Percentiles rank a stretch among this genome's conserved stretches.
These are phyloP conservation scores for Lodderomyces margitis DNA, from an alignment of 1,139 yeast genomes.

Conservation along the genomic window DNA sequence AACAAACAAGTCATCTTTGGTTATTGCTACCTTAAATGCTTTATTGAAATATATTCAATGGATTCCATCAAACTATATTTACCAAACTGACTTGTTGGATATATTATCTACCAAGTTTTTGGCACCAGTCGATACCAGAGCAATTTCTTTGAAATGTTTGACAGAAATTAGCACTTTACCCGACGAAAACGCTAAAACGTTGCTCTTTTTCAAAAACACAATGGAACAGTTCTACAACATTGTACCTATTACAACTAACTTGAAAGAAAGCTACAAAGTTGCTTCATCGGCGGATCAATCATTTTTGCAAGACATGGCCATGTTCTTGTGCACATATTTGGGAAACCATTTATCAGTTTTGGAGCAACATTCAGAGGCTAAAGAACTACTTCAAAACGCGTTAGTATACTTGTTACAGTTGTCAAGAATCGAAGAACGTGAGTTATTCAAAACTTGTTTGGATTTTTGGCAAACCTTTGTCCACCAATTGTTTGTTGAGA, in stretches of 20 bases:
- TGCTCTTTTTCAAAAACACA: conserved; percentile 67
- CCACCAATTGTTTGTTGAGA: conserved; percentile 76
- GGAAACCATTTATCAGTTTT: conserved; percentile 72
- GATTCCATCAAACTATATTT: conserved; percentile 89
- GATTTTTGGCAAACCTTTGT: conserved; percentile 94
- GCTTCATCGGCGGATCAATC: conserved; percentile 89
- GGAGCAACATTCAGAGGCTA: conserved; percentile 59
- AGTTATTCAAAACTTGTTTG: conserved; percentile 87
- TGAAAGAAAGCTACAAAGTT: conserved; percentile 66
- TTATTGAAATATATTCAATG: conserved; percentile 85
- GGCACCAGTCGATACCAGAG: conserved; percentile 76
- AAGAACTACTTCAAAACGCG: conserved; percentile 64
- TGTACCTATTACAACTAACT: conserved; percentile 73
- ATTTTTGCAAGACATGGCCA: conserved; percentile 90
- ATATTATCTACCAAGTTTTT: conserved; percentile 74
- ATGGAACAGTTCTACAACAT: conserved; percentile 70
- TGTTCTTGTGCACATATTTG: conserved; percentile 85
- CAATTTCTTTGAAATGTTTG: conserved; percentile 82
- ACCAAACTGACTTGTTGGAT: conserved; percentile 78
- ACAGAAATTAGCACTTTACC: conserved; percentile 79
- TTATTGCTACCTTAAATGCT: conserved; percentile 82
- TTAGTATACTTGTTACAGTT: conserved; percentile 81
- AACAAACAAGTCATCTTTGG: conserved; percentile 76
- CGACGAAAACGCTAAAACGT: conserved; percentile 64
- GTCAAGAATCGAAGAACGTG: conserved; percentile 92